Evolutionary conservation across 768 basidiomycete species (phyloP).

Genomic region (Collybiopsis luxurians): DNA sequence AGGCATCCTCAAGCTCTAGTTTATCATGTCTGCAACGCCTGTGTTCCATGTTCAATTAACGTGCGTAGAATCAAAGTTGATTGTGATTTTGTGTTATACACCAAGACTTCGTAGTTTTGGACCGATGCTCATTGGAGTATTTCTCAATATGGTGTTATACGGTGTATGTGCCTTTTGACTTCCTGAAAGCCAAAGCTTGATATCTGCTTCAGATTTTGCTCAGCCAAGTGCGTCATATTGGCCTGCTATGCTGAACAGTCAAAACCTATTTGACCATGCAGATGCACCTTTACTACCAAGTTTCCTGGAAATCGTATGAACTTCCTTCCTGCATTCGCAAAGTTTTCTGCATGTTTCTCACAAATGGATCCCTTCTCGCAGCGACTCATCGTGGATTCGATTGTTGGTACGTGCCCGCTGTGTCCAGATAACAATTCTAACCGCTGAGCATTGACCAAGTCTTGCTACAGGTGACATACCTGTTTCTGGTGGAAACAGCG

Average conservation of each 20-base stretch:
- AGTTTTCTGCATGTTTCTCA: background rate
- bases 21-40: background rate
- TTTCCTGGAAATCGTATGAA: background rate
- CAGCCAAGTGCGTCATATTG: background rate
- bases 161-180: background rate
- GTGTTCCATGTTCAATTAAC: background rate
- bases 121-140: slow-evolving; percentile 4
- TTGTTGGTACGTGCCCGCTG: slow-evolving; percentile 27
- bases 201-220: background rate
- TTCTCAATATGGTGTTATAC: slow-evolving; percentile 2
- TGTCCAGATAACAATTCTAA: background rate
- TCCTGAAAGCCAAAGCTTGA: background rate
- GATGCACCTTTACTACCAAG: slow-evolving; percentile 2
- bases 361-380: slow-evolving; percentile 11
- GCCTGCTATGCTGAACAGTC: too few species aligned
- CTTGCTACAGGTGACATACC: slow-evolving; percentile 32
- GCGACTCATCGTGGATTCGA: slow-evolving; percentile 41
- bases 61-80: background rate
- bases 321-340: too few species aligned
- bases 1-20: background rate
- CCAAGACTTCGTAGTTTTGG: background rate
- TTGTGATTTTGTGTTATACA: too few species aligned
- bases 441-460: background rate
- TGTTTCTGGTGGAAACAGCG: slow-evolving; percentile 41
- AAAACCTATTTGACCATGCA: background rate